phyloP scores from a whole-genome alignment of 345 rosid genomes.

The Carallia pectinifolia region DNA sequence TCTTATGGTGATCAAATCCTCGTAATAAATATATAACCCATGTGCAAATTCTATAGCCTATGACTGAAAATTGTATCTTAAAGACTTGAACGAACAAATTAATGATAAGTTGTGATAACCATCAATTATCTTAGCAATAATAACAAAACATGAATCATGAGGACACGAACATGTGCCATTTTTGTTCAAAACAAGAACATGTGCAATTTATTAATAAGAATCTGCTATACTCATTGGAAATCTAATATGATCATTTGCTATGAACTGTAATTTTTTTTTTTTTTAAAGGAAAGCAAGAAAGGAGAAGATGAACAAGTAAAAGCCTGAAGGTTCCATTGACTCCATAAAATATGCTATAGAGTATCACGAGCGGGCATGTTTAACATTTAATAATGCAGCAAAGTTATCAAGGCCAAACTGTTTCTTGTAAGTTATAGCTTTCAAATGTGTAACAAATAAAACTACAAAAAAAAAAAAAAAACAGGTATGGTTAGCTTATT shows the following conservation, averaged over 20 bases:
- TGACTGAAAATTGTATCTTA: not conserved
- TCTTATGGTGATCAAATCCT: too few relatives aligned
- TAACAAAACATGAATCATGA: not conserved
- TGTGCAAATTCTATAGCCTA: not conserved
- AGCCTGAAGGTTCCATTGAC: not conserved
- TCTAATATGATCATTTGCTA: not conserved
- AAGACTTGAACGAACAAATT: not conserved
- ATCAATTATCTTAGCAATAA: not conserved
- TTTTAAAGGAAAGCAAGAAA: not conserved
- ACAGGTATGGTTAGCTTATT: too few relatives aligned
- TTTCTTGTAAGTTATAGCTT: too few relatives aligned
- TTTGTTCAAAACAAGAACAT: not conserved
- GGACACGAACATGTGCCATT: not conserved
- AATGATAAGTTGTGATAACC: not conserved
- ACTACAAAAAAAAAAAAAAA: too few relatives aligned
- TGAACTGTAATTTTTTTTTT: not conserved
- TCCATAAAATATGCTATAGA: not conserved
- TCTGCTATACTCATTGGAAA: not conserved
- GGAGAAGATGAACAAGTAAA: not conserved
- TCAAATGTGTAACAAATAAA: too few relatives aligned
- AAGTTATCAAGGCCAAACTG: too few relatives aligned
- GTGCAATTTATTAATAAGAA: not conserved
- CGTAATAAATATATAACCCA: too few relatives aligned
- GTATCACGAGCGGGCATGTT: not conserved
- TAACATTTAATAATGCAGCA: not conserved